Conservation (phyloP, 495 filamentous ascomycete genomes). For the Rostrohypoxylon terebratum region DNA sequence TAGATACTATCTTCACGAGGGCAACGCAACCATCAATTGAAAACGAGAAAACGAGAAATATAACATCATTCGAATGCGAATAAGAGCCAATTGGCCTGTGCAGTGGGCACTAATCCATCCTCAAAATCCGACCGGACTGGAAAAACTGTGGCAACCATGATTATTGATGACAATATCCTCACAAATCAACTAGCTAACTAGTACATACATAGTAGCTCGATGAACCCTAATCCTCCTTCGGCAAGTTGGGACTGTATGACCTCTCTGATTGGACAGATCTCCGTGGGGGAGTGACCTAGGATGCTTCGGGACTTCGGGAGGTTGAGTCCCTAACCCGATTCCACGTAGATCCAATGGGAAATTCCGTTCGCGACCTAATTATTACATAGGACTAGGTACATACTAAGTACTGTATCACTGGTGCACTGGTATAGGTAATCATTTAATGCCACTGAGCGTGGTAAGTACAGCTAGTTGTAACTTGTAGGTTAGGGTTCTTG, state of each 20-base stretch:
- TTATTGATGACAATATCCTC: conserved; percentile 44
- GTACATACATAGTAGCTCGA: no score
- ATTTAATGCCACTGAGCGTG: neutral
- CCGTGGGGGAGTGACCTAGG: conserved; percentile 35
- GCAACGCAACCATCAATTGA: neutral
- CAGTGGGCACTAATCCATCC: conserved; percentile 4
- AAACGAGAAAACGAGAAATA: neutral
- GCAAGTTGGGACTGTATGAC: conserved; percentile 25
- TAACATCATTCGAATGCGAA: neutral
- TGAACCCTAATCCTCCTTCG: conserved; percentile 35
- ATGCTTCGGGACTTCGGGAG: conserved; percentile 42
- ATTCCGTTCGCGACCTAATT: conserved; percentile 25
- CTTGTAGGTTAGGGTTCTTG: conserved; percentile 21
- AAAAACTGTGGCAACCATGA: conserved; percentile 18
- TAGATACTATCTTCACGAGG: neutral
- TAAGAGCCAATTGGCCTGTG: conserved; percentile 12
- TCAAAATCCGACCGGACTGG: conserved; percentile 18
- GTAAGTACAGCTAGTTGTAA: no score
- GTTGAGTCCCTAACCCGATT: conserved; percentile 34
- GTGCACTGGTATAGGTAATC: neutral
- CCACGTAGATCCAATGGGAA: conserved; percentile 35
- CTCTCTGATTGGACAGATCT: conserved; percentile 26
- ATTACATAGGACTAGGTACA: no score
- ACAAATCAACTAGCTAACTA: conserved; percentile 42
- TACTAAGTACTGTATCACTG: neutral